Conservation (phyloP, 176 grass and related monocot genomes). For the maize (Zea mays) region Zm-B73-REFERENCE-NAM-5.0 NC_050102.1:17722001-17722500, state of each 20-base stretch:
- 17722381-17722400: too few relatives aligned
- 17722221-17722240: conserved; percentile 26
- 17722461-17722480: too few relatives aligned
- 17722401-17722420: too few relatives aligned
- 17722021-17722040: conserved; percentile 19
- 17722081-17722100: conserved; percentile 73
- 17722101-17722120: conserved; percentile 47
- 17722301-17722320: too few relatives aligned
- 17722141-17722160: conserved; percentile 16
- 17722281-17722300: too few relatives aligned
- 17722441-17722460: too few relatives aligned
- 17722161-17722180: conserved; percentile 46
- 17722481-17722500: too few relatives aligned
- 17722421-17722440: too few relatives aligned
- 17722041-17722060: conserved; percentile 16
- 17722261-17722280: background rate
- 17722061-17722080: background rate
- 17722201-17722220: conserved; percentile 42
- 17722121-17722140: conserved; percentile 20
- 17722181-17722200: conserved; percentile 22
- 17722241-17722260: conserved; percentile 36
- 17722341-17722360: too few relatives aligned
- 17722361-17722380: too few relatives aligned
- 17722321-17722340: too few relatives aligned
- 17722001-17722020: too few relatives aligned